These are phyloP conservation scores for Epithele typhae DNA, from an alignment of 768 basidiomycete species.

Conservation along the genomic window DNA sequence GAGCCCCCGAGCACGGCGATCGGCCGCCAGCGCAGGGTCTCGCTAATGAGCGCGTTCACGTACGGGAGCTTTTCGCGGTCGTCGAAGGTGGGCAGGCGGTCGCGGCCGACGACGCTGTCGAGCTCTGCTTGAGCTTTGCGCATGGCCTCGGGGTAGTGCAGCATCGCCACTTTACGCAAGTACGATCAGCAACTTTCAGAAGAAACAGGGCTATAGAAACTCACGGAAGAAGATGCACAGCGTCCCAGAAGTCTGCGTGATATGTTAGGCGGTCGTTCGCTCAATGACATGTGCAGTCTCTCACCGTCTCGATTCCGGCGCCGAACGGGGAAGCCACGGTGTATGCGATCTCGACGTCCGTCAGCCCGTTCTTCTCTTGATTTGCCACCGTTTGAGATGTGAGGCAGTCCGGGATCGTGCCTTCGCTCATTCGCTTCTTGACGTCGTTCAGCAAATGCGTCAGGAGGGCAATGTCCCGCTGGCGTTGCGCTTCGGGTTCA, in stretches of 20 bases:
- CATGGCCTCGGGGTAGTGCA: conserved; percentile 22
- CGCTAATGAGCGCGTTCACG: conserved; percentile 23
- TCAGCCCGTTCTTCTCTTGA: conserved; percentile 35
- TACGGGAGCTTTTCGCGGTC: conserved; percentile 21
- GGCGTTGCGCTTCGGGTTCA: conserved; percentile 34
- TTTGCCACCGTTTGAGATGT: conserved; percentile 34
- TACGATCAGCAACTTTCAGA: too few species aligned
- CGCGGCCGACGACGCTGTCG: conserved; percentile 20
- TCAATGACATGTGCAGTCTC: background rate
- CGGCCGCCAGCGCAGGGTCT: conserved; percentile 25
- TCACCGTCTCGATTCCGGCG: conserved; percentile 42
- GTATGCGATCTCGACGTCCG: conserved; percentile 41
- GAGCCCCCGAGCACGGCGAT: conserved; percentile 18
- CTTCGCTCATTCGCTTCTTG: conserved; percentile 35
- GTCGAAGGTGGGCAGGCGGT: conserved; percentile 21
- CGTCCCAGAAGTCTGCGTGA: conserved; percentile 10
- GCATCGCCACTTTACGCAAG: conserved; percentile 18
- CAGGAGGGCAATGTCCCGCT: conserved; percentile 36
- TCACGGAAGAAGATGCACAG: conserved; percentile 11
- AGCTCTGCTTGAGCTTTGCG: conserved; percentile 24
- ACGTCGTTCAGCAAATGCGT: conserved; percentile 39
- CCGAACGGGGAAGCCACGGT: conserved; percentile 42
- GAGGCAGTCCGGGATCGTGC: conserved; percentile 37
- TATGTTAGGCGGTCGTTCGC: background rate
- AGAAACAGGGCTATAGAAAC: background rate